A percentile compares a stretch with the other conserved stretches of the same genome.
Evolutionary conservation across 108 stramenopile species (phyloP).

Genomic region (Aurantiochytrium sp.): DNA sequence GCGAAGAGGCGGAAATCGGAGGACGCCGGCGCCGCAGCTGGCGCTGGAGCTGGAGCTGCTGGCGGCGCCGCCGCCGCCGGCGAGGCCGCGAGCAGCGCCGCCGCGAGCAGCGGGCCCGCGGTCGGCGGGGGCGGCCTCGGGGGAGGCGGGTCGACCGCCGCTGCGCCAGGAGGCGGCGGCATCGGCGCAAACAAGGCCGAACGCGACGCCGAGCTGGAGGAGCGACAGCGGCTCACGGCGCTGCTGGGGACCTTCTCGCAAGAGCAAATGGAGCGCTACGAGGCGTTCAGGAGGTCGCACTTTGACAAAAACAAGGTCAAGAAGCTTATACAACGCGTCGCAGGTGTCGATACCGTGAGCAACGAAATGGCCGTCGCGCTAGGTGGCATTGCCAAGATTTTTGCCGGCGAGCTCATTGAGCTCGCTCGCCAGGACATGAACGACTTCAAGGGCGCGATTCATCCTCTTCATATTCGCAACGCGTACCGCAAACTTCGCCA

Average conservation of each 20-base stretch:
- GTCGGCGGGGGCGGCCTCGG: too few species aligned
- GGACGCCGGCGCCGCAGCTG: too few species aligned
- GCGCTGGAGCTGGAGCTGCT: too few species aligned
- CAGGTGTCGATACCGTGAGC: not conserved
- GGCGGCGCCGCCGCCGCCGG: too few species aligned
- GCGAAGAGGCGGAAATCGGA: too few species aligned
- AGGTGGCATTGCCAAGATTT: not conserved
- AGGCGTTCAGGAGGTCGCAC: not conserved
- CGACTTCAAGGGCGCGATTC: not conserved
- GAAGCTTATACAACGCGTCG: not conserved
- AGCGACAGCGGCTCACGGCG: not conserved
- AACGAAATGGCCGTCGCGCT: conserved; percentile 2
- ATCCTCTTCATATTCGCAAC: not conserved
- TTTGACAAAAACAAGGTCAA: conserved; percentile 2
- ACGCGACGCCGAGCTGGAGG: not conserved
- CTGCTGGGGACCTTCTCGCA: not conserved
- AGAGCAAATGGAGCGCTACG: conserved; percentile 17
- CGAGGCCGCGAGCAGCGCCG: too few species aligned
- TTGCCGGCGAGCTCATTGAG: not conserved
- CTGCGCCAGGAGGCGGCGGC: not conserved
- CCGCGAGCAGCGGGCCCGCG: too few species aligned
- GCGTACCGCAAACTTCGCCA: not conserved
- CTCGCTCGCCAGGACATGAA: not conserved
- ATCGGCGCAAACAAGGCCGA: not conserved
- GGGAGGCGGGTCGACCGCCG: not conserved